Percentiles rank a stretch among this genome's conserved stretches.
These are phyloP conservation scores for Naganishia onofrii DNA, from an alignment of 768 basidiomycete genomes.

Conservation along the genomic window DNA sequence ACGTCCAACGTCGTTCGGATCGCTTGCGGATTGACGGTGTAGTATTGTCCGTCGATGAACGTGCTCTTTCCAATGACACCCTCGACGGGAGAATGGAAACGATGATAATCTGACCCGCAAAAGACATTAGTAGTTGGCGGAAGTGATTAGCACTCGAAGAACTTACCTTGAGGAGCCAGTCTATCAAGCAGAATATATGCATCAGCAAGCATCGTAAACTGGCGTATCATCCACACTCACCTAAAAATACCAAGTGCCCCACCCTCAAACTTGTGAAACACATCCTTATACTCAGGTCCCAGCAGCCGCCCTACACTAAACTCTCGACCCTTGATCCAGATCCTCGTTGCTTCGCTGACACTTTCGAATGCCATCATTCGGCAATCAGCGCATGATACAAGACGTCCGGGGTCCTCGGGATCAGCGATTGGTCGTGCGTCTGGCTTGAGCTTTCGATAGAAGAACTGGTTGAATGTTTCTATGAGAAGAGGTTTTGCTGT, in stretches of 20 bases:
- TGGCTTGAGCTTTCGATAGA: conserved; percentile 78
- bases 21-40: conserved; percentile 97
- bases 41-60: conserved; percentile 85
- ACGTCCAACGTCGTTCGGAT: conserved; percentile 85
- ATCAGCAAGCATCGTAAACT: conserved; percentile 1
- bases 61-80: conserved; percentile 72
- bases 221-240: conserved; percentile 29
- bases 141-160: neutral
- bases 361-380: conserved; percentile 92
- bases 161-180: conserved; percentile 64
- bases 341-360: conserved; percentile 73
- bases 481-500: neutral
- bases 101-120: conserved; percentile 69
- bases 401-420: conserved; percentile 69
- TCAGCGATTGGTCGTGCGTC: conserved; percentile 71
- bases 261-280: conserved; percentile 69
- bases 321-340: conserved; percentile 98
- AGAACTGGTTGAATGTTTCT: conserved; percentile 94
- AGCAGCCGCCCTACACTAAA: conserved; percentile 77
- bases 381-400: conserved; percentile 91
- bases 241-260: conserved; percentile 87
- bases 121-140: neutral
- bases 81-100: conserved; percentile 60
- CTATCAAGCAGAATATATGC: conserved; percentile 13
- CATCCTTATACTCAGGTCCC: conserved; percentile 70